Conservation (phyloP, 1,139 yeast genomes). For the Williopsis jadinii region DNA sequence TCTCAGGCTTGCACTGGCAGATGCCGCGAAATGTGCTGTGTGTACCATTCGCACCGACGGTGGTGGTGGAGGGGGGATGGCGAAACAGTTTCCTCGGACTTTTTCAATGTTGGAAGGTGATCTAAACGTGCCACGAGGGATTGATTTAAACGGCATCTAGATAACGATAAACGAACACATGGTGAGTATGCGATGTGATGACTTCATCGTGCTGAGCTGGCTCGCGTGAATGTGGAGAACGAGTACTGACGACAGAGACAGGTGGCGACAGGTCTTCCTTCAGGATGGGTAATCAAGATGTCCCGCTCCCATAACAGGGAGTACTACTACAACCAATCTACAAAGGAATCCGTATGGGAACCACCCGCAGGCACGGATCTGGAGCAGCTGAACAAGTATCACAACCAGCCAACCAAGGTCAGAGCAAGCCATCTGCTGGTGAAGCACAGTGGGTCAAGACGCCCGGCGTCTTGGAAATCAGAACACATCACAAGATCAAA, state of each 20-base stretch:
- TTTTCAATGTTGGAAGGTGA: too few species aligned
- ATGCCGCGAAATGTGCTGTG: too few species aligned
- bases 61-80: too few species aligned
- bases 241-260: background rate
- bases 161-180: too few species aligned
- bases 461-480: slow-evolving; percentile 89
- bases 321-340: slow-evolving; percentile 66
- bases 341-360: slow-evolving; percentile 82
- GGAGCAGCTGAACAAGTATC: slow-evolving; percentile 49
- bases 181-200: too few species aligned
- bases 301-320: slow-evolving; percentile 82
- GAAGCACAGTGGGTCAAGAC: slow-evolving; percentile 76
- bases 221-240: too few species aligned
- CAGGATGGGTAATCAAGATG: slow-evolving; percentile 74
- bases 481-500: slow-evolving; percentile 69
- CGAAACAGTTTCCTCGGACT: too few species aligned
- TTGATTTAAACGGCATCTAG: too few species aligned
- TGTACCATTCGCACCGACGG: too few species aligned
- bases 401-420: slow-evolving; percentile 52
- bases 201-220: too few species aligned
- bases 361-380: slow-evolving; percentile 82
- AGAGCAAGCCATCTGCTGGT: slow-evolving; percentile 69
- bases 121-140: too few species aligned
- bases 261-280: slow-evolving; percentile 62
- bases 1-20: too few species aligned